Base-by-base conservation (phyloP, 345 rosid species). In the Gossypium raimondii region DNA sequence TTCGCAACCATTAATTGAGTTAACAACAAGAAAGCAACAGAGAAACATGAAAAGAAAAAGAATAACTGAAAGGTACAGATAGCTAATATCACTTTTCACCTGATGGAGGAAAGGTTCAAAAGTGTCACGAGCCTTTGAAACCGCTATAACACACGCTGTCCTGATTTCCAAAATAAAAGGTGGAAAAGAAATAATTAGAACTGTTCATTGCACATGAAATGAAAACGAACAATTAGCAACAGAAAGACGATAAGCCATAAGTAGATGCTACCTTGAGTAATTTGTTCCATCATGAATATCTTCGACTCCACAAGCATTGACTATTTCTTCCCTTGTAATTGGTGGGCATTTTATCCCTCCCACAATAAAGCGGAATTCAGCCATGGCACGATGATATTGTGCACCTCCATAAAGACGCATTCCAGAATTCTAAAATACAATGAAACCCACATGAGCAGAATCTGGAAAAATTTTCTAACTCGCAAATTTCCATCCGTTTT, bases 321-420 rank as follows among this genome's bases (percentile, higher is more conserved):
- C 98, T 72, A 94, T 92, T 81, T 94, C 98, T 84, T 92, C 98
- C 17, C 97, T 85, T 55, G 93, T 90, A 72, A 94, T 90, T 79
- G 94, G 90, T 41, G 97, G 97, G 77, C 98, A 94, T 83, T 94
- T 94, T 73, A 77, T 88, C 72, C 97, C 97, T 77, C 98, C 98
- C 63, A 86, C 97, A 50, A 94, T 85, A 86, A 94, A 90, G 50
- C 97, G 97, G 76, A 92, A 94, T 80, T 94, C 98, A 70, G 98
- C 97, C 98, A 94, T 92, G 78, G 97, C 97, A 58, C 93, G 92
- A 77, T 90, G 97, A 83, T 92, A 94, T 69, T 92, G 97, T 77
- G 98, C 98, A 43, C 98, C 98, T 2, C 97, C 97, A 83, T 94
- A 94, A 63, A 94, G 93, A 64, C 97, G 96, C 98, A 94, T 94